Conservation (phyloP, 2,329 filamentous ascomycete genomes). For the Trichoderma pleuroti region DNA sequence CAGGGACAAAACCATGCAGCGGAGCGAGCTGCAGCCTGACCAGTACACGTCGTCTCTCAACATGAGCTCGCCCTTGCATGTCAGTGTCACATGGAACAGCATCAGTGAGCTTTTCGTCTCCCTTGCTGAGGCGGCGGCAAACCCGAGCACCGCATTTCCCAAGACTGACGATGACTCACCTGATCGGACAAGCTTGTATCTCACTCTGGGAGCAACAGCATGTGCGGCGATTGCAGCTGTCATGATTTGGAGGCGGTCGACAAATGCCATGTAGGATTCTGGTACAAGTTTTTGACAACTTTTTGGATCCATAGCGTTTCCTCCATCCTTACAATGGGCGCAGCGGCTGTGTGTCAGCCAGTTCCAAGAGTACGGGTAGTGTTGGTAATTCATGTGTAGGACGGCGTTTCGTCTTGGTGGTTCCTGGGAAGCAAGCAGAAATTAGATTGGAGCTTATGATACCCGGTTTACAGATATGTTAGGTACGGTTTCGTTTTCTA, state of each 20-base stretch:
- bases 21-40: constrained; percentile 86
- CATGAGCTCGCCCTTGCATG: constrained; percentile 89
- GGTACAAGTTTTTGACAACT: background rate
- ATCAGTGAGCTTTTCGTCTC: constrained; percentile 92
- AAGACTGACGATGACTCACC: constrained; percentile 82
- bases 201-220: constrained; percentile 72
- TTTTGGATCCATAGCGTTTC: background rate
- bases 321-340: background rate
- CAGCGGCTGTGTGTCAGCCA: background rate
- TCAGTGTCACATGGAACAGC: constrained; percentile 90
- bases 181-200: constrained; percentile 80
- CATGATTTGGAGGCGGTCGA: constrained; percentile 62
- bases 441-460: constrained; percentile 12
- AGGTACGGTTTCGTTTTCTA: background rate
- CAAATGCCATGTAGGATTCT: constrained; percentile 39
- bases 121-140: constrained; percentile 86
- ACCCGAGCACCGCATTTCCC: constrained; percentile 83
- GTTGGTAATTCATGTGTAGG: background rate
- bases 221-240: constrained; percentile 61
- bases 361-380: background rate
- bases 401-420: background rate
- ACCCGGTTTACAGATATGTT: constrained; percentile 11
- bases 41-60: constrained; percentile 80
- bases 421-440: background rate
- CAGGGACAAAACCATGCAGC: constrained; percentile 93